These are phyloP conservation scores for Trichoderma hamatum DNA, from an alignment of 2,329 filamentous ascomycete species.

Conservation along the genomic window DNA sequence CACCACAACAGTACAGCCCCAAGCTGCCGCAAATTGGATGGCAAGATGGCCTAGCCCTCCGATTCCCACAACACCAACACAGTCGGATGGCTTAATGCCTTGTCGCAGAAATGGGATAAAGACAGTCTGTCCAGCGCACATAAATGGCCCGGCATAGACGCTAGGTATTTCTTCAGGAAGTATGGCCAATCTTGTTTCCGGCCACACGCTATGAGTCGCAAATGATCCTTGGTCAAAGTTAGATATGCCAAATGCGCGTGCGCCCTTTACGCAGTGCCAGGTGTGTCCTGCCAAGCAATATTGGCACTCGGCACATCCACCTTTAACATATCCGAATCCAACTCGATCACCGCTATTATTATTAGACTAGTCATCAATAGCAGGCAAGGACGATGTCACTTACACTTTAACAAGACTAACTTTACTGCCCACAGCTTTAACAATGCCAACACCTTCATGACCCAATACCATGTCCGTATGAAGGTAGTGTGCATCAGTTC, in stretches of 20 bases:
- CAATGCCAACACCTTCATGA: conserved; percentile 2
- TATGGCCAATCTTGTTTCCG: conserved; percentile 1
- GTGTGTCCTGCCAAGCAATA: conserved; percentile 8
- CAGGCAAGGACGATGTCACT: background rate
- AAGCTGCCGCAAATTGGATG: conserved; percentile 6
- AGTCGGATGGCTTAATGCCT: background rate
- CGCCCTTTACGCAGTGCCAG: background rate
- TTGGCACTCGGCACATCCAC: background rate
- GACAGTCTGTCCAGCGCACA: conserved; percentile 6
- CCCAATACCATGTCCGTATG: background rate
- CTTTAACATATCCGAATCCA: conserved; percentile 3
- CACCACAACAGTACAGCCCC: conserved; percentile 1
- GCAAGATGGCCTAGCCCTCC: conserved; percentile 12
- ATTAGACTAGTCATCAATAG: background rate
- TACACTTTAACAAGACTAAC: conserved; percentile 9
- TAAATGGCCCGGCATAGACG: background rate
- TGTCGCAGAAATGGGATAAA: background rate
- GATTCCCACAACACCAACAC: conserved; percentile 6
- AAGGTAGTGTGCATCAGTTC: conserved; percentile 2
- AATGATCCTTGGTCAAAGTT: conserved; percentile 5
- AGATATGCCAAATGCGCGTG: conserved; percentile 1
- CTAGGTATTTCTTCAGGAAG: background rate
- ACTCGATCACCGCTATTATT: background rate
- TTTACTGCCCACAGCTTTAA: background rate
- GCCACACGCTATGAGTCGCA: conserved; percentile 12